Base-by-base conservation (phyloP, 441 rosid species). In the Kokia cookei region DNA sequence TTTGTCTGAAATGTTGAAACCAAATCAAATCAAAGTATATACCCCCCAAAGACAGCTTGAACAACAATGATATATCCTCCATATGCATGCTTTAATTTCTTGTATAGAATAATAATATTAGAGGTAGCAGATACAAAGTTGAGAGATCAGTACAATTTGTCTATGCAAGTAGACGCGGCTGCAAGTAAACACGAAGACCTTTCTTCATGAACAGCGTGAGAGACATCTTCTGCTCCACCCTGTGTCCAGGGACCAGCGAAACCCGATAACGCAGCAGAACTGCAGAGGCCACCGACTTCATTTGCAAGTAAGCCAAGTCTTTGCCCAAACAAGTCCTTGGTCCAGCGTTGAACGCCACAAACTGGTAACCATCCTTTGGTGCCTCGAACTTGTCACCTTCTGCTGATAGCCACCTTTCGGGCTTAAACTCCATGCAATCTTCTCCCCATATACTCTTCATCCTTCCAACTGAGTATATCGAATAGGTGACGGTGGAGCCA, bases 241-340 rank as follows among this genome's bases (percentile, higher is more conserved):
- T 87, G 84, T 94, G 97, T 12, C 95, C 97, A 0, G 93, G 91
- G 72, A 76, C 92, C 65, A 82, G 80, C 5, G 85, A 81, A 26
- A 94, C 72, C 68, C 89, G 85, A 86, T 94, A 94, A 54, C 95
- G 92, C 24, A 94, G 81, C 54, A 94, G 89, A 66, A 94, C 90
- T 1, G 97, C 97, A 0, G 98, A 88, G 17, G 94, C 98, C 75
- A 87, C 93, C 0, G 97, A 92, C 76, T 94, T 94, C 98, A 94
- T 92, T 73, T 92, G 98, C 53, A 87, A 75, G 77, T 94, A 94
- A 37, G 98, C 98, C 77, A 94, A 76, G 77, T 94, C 98, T 79
- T 94, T 94, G 27, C 98, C 98, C 55, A 94, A 84, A 57, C 98
- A 94, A 61, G 92, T 92, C 78, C 98, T 89, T 26, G 98, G 98